These are phyloP conservation scores for Fusarium chaquense DNA, from an alignment of 2,329 filamentous ascomycete genomes.

Conservation along the genomic window DNA sequence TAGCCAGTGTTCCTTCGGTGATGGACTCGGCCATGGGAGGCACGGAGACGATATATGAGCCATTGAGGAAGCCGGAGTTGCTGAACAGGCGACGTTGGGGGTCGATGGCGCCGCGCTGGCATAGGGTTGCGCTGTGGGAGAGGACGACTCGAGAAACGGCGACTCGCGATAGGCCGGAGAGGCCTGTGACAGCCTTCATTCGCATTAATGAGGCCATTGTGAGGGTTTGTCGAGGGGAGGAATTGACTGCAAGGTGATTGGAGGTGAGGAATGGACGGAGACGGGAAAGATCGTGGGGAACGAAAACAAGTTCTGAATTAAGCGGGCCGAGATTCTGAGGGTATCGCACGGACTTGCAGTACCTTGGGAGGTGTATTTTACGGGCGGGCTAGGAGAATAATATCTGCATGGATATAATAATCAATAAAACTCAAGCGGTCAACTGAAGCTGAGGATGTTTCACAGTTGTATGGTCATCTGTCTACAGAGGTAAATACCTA, in stretches of 20 bases:
- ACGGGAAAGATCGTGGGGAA: conserved; percentile 21
- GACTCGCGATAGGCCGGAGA: conserved; percentile 37
- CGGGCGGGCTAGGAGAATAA: neutral
- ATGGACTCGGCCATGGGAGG: conserved; percentile 52
- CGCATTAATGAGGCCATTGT: conserved; percentile 44
- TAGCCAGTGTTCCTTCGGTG: conserved; percentile 48
- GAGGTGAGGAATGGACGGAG: neutral
- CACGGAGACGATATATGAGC: conserved; percentile 46
- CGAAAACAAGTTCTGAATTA: conserved; percentile 36
- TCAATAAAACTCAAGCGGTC: neutral
- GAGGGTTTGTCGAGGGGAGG: conserved; percentile 2
- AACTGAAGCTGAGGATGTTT: neutral
- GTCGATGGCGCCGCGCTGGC: conserved; percentile 39
- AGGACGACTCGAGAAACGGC: conserved; percentile 28
- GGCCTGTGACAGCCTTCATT: conserved; percentile 40
- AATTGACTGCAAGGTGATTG: conserved; percentile 4
- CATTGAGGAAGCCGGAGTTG: conserved; percentile 36
- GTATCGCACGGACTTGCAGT: conserved; percentile 40
- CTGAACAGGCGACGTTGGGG: conserved; percentile 44
- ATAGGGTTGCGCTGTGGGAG: conserved; percentile 40
- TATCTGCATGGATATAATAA: neutral
- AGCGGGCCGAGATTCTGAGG: conserved; percentile 37
- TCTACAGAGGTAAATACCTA: too few species aligned
- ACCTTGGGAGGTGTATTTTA: conserved; percentile 10
- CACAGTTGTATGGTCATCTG: neutral